Evolutionary conservation across 306 rosid genomes (phyloP), one percentile per base, ranked within the genome.

Genomic region (Fragaria iinumae): DNA sequence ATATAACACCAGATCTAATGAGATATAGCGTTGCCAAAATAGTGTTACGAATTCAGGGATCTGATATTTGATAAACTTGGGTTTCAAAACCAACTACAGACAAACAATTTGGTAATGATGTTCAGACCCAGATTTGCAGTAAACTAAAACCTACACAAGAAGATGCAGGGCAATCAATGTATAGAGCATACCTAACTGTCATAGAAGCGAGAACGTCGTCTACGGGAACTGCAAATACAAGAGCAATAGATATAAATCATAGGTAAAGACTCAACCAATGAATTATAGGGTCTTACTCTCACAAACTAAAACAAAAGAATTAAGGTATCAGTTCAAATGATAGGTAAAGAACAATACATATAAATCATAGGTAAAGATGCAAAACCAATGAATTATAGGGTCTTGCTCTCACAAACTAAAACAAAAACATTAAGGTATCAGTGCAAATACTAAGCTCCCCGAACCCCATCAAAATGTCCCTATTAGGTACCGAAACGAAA

Each of bases 201-300:
- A 53, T 81, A 82, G 83, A 93, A 89, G 83, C 98, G 96, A 73
- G 94, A 89, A 14, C 91, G 90, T 6, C 90, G 93, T 76, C 93
- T 90, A 11, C 84, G 84, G 4, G 89, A 91, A 80, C 98, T 94
- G 93, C 60, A 72, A 78, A 80, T 34, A 63, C 72, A 77, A 77
- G 60, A 84, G 77, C 29, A 73, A 59, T 45, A 67, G 21, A 20
- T 29, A 69, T 80, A 68, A 86, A 66, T 81, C 23, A 62, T 45
- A 20, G 38, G 67, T 7, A 68, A n/a, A 43, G 59, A 1, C 27
- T 27, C 47, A 34, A 80, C 53, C 59, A 41, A 60, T 72, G 64
- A 82, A 80, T 55, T 36, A 53, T 38, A 65, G 43, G 55, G 49
- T 67, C 57, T 47, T 12, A 59, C 34, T 63, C 45, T 41, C 53